Conservation (phyloP, 768 basidiomycete species). For the Termitomyces sp. region DNA sequence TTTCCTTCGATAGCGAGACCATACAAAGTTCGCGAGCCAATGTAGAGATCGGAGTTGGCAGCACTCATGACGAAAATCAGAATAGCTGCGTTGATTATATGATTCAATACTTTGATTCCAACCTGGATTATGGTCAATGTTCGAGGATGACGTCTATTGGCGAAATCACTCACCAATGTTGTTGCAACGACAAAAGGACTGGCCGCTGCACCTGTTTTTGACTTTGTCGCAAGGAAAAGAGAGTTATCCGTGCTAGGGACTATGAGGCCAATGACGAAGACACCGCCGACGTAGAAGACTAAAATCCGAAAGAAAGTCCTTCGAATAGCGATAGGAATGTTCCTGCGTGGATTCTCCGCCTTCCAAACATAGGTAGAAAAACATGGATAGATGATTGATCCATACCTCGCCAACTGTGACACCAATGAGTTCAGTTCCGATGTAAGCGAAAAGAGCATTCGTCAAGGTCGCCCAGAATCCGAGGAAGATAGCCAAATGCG, state of each 20-base stretch:
- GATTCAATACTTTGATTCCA: constrained; percentile 55
- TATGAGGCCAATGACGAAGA: constrained; percentile 70
- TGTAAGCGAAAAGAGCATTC: constrained; percentile 71
- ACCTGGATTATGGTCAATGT: constrained; percentile 24
- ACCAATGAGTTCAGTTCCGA: constrained; percentile 77
- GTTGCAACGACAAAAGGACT: constrained; percentile 62
- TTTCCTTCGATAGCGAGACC: constrained; percentile 49
- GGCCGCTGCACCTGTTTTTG: constrained; percentile 52
- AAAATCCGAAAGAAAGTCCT: constrained; percentile 58
- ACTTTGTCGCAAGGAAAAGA: constrained; percentile 41
- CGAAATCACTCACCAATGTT: constrained; percentile 25
- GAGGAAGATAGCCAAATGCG: constrained; percentile 51
- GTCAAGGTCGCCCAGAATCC: constrained; percentile 72
- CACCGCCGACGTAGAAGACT: constrained; percentile 64
- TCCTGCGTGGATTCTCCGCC: constrained; percentile 70
- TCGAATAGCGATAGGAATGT: constrained; percentile 68
- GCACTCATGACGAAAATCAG: constrained; percentile 63
- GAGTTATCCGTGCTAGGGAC: constrained; percentile 58
- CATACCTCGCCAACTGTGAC: constrained; percentile 51
- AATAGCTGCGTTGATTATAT: constrained; percentile 64
- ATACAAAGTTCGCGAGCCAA: constrained; percentile 45
- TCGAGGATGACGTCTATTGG: not conserved
- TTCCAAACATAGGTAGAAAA: constrained; percentile 17
- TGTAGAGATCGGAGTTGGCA: constrained; percentile 62
- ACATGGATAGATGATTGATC: not conserved